phyloP scores from a whole-genome alignment of 2,329 filamentous ascomycete species.

The Xylaria sp. region DNA sequence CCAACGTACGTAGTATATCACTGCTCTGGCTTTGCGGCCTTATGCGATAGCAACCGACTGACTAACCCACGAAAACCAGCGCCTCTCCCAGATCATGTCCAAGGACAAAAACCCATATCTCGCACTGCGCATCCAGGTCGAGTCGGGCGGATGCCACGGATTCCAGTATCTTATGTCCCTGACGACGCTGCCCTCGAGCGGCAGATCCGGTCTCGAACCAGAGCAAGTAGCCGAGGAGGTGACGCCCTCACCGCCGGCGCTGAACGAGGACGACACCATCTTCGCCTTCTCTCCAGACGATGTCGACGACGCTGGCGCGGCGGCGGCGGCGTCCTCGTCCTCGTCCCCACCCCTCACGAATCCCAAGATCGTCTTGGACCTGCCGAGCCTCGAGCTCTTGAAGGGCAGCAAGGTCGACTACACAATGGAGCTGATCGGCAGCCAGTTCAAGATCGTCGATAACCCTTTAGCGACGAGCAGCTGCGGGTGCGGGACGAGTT shows the following conservation, averaged over 20 bases:
- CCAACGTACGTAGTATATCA: conserved; percentile 66
- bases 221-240: conserved; percentile 36
- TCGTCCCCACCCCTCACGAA: conserved; percentile 2
- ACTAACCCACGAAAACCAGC: conserved; percentile 53
- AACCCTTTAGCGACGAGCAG: conserved; percentile 93
- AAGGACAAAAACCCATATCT: conserved; percentile 79
- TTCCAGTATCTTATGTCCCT: conserved; percentile 98
- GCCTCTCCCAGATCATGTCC: conserved; percentile 79
- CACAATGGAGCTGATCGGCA: conserved; percentile 85
- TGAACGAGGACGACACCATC: conserved; percentile 82
- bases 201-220: conserved; percentile 3
- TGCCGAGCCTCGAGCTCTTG: conserved; percentile 84
- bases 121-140: conserved; percentile 89
- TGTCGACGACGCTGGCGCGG: conserved; percentile 36
- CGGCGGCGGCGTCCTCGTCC: no score
- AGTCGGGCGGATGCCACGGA: conserved; percentile 94
- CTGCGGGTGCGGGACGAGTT: conserved; percentile 97
- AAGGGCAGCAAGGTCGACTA: conserved; percentile 97
- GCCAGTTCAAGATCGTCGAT: conserved; percentile 95
- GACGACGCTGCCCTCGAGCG: conserved; percentile 64
- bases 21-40: not conserved
- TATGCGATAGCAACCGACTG: not conserved
- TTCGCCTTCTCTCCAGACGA: conserved; percentile 74
- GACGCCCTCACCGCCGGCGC: conserved; percentile 32
- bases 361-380: conserved; percentile 89